Evolutionary conservation across 2,329 filamentous ascomycete species (phyloP).

Genomic region (Fusarium multiceps): DNA sequence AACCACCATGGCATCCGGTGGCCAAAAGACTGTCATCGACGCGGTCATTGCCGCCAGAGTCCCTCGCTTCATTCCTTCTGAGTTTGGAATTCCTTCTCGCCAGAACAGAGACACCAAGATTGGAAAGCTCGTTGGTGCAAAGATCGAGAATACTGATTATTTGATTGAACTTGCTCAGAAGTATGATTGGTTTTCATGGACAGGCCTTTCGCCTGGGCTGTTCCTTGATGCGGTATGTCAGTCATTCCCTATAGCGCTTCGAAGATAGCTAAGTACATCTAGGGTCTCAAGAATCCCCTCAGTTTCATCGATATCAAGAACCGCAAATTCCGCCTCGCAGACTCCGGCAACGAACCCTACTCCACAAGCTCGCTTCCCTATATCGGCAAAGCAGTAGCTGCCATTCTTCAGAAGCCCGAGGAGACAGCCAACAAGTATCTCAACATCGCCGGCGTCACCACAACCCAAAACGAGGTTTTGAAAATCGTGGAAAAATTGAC

Average conservation of each 20-base stretch:
- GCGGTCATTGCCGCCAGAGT: not conserved
- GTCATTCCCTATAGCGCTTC: rapidly evolving
- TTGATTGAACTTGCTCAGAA: slow-evolving; percentile 11
- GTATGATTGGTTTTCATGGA: slow-evolving; percentile 18
- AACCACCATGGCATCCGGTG: not conserved
- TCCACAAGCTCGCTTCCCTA: slow-evolving; percentile 6
- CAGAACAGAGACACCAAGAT: slow-evolving; percentile 8
- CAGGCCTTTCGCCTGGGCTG: not conserved
- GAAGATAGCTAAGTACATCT: rapidly evolving
- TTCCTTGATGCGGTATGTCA: slow-evolving; percentile 13
- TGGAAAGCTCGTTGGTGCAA: not conserved
- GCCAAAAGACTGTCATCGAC: slow-evolving; percentile 5
- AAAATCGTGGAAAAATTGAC: not conserved
- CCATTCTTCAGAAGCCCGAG: slow-evolving; percentile 2
- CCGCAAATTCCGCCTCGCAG: slow-evolving; percentile 12
- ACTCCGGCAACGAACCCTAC: slow-evolving; percentile 13
- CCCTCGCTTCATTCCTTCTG: slow-evolving; percentile 2
- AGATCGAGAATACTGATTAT: slow-evolving; percentile 16
- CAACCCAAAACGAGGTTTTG: slow-evolving; percentile 11
- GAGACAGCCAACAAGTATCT: slow-evolving; percentile 9
- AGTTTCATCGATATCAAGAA: slow-evolving; percentile 6
- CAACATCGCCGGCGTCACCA: slow-evolving; percentile 5
- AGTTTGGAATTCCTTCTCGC: slow-evolving; percentile 17
- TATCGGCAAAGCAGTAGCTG: not conserved
- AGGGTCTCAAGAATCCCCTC: not conserved